A percentile compares a stretch with the other conserved stretches of the same genome.
These are phyloP conservation scores for Chenopodium formosanum DNA, from an alignment of 148 eudicot species.

Conservation along the genomic window DNA sequence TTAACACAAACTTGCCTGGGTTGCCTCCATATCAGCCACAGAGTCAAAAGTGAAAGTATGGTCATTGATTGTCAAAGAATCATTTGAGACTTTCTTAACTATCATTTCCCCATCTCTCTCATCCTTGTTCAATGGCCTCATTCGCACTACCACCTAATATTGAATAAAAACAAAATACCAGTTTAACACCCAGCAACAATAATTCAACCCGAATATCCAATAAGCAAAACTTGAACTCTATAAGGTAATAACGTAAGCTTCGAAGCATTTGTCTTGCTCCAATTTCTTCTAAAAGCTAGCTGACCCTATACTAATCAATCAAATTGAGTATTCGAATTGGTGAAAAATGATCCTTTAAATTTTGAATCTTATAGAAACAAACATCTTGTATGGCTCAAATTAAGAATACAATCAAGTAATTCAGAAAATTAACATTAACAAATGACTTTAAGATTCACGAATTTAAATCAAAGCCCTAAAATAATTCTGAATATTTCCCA, in stretches of 20 bases:
- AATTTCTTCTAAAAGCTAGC: too few species aligned
- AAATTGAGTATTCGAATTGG: too few species aligned
- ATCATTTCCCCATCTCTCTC: constrained; percentile 72
- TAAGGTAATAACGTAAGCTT: not conserved
- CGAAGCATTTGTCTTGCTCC: not conserved
- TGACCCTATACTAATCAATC: too few species aligned
- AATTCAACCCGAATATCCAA: not conserved
- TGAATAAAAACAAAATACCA: constrained; percentile 19
- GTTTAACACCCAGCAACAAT: constrained; percentile 2
- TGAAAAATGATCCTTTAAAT: too few species aligned
- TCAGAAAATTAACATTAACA: too few species aligned
- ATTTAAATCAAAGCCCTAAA: too few species aligned
- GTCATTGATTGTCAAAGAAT: constrained; percentile 68
- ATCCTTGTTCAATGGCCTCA: constrained; percentile 74
- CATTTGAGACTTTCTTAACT: constrained; percentile 66
- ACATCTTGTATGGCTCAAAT: too few species aligned
- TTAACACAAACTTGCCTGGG: constrained; percentile 60
- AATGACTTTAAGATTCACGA: too few species aligned
- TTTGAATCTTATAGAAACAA: too few species aligned
- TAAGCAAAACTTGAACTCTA: not conserved
- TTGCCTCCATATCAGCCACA: constrained; percentile 69
- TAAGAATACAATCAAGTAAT: too few species aligned
- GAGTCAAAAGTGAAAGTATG: constrained; percentile 87
- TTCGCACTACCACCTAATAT: constrained; percentile 72
- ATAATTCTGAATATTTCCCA: too few species aligned